Base-by-base conservation (phyloP, 768 basidiomycete genomes). In the Mycena chlorophos region DNA sequence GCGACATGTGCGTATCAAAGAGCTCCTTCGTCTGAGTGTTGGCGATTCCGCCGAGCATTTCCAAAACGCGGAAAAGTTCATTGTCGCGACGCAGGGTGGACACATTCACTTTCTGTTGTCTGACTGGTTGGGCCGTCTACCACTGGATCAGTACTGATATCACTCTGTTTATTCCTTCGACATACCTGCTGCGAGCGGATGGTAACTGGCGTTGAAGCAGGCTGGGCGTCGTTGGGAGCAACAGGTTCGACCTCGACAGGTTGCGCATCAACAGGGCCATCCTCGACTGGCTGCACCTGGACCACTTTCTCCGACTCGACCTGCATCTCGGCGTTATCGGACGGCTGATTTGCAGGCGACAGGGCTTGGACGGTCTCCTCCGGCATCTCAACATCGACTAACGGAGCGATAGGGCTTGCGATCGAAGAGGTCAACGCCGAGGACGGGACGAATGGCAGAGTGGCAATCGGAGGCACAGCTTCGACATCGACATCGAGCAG, bases 61-160 rank as follows among this genome's bases (percentile, higher is more conserved):
- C 78, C n/a, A 93, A 69, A 20, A 89, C 78, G 27, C 81, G 83
- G 52, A 85, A 66, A 46, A 94, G 68, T 68, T 94, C 92, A 57
- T 88, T 90, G 72, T 94, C 90, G 20, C 92, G 83, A 3, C 89
- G 83, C 38, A 91, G 73, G 54, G 87, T 79, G 16, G 91, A 89
- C 23, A 94, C 82, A 60, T 93, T 94, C 46, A 83, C 75, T 58
- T 78, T 81, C 16, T 26, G 72, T 68, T 25, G 65, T 63, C 13
- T 62, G 43, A 29, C 68, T 60, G 19, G 59, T n/a, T 8, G 31
- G 31, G 31, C 8, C 8, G 31, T n/a, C n/a, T n/a, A n/a, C n/a
- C n/a, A n/a, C n/a, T n/a, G n/a, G n/a, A 37, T 37, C 34, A 37
- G 34, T 10, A 37, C 10, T 37, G 34, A 37, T 10, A 10, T 37